These are phyloP conservation scores for Xeromyces bisporus DNA, from an alignment of 495 filamentous ascomycete species.

Conservation along the genomic window DNA sequence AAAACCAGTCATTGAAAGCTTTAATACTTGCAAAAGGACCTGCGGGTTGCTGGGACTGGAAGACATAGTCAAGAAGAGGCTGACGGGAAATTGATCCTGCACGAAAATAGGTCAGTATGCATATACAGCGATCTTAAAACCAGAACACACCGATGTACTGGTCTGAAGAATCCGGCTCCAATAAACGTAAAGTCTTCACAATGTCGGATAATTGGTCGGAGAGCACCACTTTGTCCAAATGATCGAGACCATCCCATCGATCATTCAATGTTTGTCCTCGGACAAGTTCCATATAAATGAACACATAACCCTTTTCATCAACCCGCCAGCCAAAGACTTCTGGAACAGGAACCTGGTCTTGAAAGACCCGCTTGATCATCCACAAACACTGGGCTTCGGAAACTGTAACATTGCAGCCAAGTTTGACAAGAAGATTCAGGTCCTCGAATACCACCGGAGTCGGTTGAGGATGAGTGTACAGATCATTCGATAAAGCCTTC, in stretches of 20 bases:
- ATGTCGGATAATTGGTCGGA: conserved; percentile 19
- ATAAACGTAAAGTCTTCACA: conserved; percentile 10
- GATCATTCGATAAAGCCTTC: conserved; percentile 8
- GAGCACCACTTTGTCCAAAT: conserved; percentile 16
- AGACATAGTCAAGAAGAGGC: conserved; percentile 15
- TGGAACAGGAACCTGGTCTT: conserved; percentile 22
- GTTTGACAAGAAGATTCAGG: conserved; percentile 28
- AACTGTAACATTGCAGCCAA: conserved; percentile 20
- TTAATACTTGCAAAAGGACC: conserved; percentile 24
- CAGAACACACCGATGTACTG: conserved; percentile 13
- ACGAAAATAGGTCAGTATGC: no score
- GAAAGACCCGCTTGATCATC: conserved; percentile 19
- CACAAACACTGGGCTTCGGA: conserved; percentile 28
- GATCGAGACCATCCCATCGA: conserved; percentile 17
- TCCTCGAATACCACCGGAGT: conserved; percentile 16
- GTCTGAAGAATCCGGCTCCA: conserved; percentile 17
- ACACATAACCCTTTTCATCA: conserved; percentile 20
- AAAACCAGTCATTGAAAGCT: conserved; percentile 30
- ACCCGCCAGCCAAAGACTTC: conserved; percentile 32
- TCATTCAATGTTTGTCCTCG: conserved; percentile 19
- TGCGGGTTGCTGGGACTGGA: conserved; percentile 9
- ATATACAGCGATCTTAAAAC: no score
- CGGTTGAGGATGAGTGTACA: conserved; percentile 6
- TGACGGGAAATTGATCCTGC: conserved; percentile 17
- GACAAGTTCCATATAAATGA: conserved; percentile 34